A percentile compares a stretch with the other conserved stretches of the same genome.
These are phyloP conservation scores for Boechera stricta DNA, from an alignment of 345 rosid species.

Conservation along the genomic window DNA sequence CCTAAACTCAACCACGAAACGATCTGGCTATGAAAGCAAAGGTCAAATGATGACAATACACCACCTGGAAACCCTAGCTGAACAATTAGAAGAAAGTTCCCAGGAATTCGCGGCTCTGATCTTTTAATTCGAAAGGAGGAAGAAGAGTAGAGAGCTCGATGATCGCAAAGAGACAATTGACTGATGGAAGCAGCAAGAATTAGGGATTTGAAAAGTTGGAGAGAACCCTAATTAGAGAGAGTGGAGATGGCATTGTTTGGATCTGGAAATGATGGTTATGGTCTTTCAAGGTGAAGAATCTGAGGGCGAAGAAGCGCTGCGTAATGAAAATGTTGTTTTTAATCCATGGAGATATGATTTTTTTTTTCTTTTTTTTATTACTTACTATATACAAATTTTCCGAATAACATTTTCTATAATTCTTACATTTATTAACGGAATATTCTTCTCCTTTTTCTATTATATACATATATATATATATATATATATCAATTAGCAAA, in stretches of 20 bases:
- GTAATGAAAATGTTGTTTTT: slow-evolving; percentile 12
- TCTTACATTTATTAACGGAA: neutral
- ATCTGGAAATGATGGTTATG: slow-evolving; percentile 49
- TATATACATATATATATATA: slow-evolving; percentile 2
- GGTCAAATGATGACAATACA: slow-evolving; percentile 54
- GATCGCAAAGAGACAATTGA: slow-evolving; percentile 39
- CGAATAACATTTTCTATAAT: neutral
- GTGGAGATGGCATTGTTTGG: slow-evolving; percentile 54
- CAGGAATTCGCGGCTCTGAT: slow-evolving; percentile 48
- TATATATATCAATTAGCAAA: slow-evolving; percentile 1
- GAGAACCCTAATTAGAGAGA: slow-evolving; percentile 49
- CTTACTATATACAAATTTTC: neutral
- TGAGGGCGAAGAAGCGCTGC: slow-evolving; percentile 45
- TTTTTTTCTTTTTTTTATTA: neutral
- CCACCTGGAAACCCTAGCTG: slow-evolving; percentile 33
- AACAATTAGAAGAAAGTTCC: slow-evolving; percentile 8
- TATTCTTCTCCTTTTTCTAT: neutral
- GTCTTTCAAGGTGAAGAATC: slow-evolving; percentile 55
- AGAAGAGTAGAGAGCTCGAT: slow-evolving; percentile 40
- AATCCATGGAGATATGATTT: neutral
- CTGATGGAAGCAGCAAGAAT: neutral
- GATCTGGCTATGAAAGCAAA: slow-evolving; percentile 34
- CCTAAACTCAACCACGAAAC: slow-evolving; percentile 39
- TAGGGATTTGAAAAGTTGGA: slow-evolving; percentile 32
- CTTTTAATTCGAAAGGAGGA: slow-evolving; percentile 43